These are phyloP conservation scores for Chytriomyces sp. DNA, from an alignment of 192 early-diverging fungal species.

Conservation along the genomic window DNA sequence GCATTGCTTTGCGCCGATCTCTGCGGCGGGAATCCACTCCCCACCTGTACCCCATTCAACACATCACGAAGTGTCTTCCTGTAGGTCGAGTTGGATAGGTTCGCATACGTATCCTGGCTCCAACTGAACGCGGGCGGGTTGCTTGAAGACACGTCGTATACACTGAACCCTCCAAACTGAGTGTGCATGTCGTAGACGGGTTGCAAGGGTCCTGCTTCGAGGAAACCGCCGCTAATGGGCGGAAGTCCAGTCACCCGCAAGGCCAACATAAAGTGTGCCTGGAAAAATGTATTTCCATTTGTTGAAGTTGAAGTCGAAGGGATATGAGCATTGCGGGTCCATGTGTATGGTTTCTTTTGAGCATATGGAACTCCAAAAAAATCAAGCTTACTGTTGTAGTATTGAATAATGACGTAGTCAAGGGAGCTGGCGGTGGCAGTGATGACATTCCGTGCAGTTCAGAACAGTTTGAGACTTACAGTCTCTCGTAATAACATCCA, in stretches of 20 bases:
- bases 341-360: no score
- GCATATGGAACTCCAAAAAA: no score
- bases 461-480: no score
- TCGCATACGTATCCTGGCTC: neutral
- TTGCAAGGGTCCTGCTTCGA: conserved; percentile 13
- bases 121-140: neutral
- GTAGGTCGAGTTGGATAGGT: conserved; percentile 12
- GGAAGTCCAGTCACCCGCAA: conserved; percentile 22
- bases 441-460: conserved; percentile 17
- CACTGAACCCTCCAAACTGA: conserved; percentile 23
- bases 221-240: conserved; percentile 25
- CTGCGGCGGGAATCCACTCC: conserved; percentile 18
- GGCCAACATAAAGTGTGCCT: conserved; percentile 13
- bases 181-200: conserved; percentile 8
- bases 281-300: conserved; percentile 4
- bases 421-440: neutral
- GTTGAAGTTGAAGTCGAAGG: conserved; percentile 27
- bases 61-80: neutral
- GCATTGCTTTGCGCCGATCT: neutral
- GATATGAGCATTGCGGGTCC: conserved; percentile 10
- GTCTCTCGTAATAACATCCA: no score
- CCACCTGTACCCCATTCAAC: conserved; percentile 19
- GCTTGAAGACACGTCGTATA: conserved; percentile 23
- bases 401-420: conserved; percentile 28
- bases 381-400: no score